phyloP scores from a whole-genome alignment of 495 filamentous ascomycete species.

The Immersiella caudata region DNA sequence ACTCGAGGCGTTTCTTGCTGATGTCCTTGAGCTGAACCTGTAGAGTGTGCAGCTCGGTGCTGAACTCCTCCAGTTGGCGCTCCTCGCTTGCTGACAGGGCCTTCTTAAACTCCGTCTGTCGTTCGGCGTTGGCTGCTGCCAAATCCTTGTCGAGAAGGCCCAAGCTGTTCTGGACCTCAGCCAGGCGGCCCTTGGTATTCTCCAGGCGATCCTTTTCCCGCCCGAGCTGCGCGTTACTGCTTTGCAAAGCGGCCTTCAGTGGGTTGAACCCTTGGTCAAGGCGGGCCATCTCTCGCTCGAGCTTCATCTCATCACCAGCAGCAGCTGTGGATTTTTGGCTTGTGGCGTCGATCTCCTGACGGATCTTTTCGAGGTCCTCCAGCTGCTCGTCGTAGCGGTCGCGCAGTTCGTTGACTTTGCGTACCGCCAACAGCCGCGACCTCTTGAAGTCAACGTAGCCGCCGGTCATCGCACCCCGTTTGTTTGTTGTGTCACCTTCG shows the following conservation, averaged over 20 bases:
- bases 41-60: constrained; percentile 67
- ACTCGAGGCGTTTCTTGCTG: constrained; percentile 70
- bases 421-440: constrained; percentile 83
- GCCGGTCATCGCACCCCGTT: constrained; percentile 90
- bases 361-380: constrained; percentile 43
- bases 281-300: constrained; percentile 76
- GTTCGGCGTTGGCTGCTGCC: constrained; percentile 71
- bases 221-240: constrained; percentile 70
- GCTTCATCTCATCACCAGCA: constrained; percentile 76
- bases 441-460: constrained; percentile 84
- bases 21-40: constrained; percentile 74
- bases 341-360: constrained; percentile 67
- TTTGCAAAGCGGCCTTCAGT: constrained; percentile 69
- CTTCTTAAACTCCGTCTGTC: constrained; percentile 89
- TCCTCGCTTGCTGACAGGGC: constrained; percentile 82
- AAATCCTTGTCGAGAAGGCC: constrained; percentile 75
- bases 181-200: constrained; percentile 63
- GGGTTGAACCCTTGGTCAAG: constrained; percentile 84
- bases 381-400: constrained; percentile 71
- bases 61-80: constrained; percentile 71
- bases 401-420: constrained; percentile 71
- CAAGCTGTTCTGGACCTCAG: constrained; percentile 75
- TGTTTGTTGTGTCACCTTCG: constrained; percentile 90
- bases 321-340: constrained; percentile 86
- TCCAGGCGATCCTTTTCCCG: constrained; percentile 76